These are phyloP conservation scores for Colletotrichum lentis DNA, from an alignment of 2,329 filamentous ascomycete species.

Conservation along the genomic window DNA sequence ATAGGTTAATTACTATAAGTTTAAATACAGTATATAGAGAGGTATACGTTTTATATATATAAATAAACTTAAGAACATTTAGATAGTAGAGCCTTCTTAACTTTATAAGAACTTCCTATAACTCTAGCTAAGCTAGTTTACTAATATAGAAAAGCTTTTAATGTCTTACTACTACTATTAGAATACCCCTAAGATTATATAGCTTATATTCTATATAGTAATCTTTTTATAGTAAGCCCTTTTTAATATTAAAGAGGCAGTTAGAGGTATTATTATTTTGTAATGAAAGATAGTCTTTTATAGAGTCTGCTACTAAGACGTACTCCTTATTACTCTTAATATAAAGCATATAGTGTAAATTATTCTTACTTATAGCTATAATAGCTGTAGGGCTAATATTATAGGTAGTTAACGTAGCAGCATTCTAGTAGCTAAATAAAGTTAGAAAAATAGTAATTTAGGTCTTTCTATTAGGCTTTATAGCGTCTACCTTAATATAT, in stretches of 20 bases:
- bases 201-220: not conserved
- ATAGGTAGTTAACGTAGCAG: too few relatives aligned
- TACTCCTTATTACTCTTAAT: too few relatives aligned
- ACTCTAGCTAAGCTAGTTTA: not conserved
- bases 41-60: not conserved
- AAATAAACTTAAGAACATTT: conserved; percentile 4
- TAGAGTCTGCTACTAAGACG: too few relatives aligned
- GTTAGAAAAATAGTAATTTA: not conserved
- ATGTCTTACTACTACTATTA: conserved; percentile 6
- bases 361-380: too few relatives aligned
- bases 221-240: not conserved
- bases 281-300: too few relatives aligned
- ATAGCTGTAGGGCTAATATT: too few relatives aligned
- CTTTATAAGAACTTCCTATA: not conserved
- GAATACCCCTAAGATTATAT: not conserved
- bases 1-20: not conserved
- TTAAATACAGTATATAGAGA: not conserved
- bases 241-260: too few relatives aligned
- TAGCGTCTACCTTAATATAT: too few relatives aligned
- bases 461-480: not conserved
- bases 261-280: too few relatives aligned
- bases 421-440: not conserved
- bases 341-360: too few relatives aligned
- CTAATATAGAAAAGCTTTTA: too few relatives aligned
- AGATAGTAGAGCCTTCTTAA: not conserved